Evolutionary conservation across 495 filamentous ascomycete species (phyloP).

Genomic region (Annulohypoxylon stygium): DNA sequence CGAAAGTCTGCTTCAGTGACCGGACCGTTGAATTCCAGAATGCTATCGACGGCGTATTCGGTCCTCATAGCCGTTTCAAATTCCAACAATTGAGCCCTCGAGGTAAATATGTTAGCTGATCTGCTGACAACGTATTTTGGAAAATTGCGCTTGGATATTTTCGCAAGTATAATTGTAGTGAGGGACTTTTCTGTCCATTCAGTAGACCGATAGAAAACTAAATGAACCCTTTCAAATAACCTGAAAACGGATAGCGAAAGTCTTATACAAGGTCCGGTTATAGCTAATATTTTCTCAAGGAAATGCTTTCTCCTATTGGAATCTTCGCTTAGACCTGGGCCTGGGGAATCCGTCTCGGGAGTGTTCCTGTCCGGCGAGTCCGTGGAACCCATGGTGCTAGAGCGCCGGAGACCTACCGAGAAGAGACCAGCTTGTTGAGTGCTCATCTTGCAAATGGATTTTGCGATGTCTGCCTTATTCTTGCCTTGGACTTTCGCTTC

Average conservation of each 20-base stretch:
- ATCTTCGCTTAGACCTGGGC: conserved; percentile 42
- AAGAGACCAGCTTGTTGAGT: conserved; percentile 78
- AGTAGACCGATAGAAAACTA: conserved; percentile 95
- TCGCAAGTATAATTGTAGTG: conserved; percentile 93
- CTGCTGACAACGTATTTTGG: conserved; percentile 91
- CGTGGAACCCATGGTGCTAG: conserved; percentile 61
- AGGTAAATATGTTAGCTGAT: conserved; percentile 87
- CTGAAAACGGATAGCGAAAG: conserved; percentile 79
- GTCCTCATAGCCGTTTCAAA: conserved; percentile 89
- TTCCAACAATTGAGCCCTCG: conserved; percentile 80
- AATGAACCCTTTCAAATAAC: conserved; percentile 92
- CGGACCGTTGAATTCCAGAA: conserved; percentile 89
- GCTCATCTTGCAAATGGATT: conserved; percentile 76
- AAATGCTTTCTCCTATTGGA: conserved; percentile 60
- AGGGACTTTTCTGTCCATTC: conserved; percentile 98
- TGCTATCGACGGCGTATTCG: conserved; percentile 84
- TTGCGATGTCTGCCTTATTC: conserved; percentile 85
- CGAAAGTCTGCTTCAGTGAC: conserved; percentile 70
- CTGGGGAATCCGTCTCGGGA: conserved; percentile 34
- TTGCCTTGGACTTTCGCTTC: conserved; percentile 89
- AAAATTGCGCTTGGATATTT: conserved; percentile 87
- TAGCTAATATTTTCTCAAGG: conserved; percentile 77
- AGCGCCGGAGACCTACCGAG: conserved; percentile 68
- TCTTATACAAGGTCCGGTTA: conserved; percentile 85
- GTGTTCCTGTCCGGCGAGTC: conserved; percentile 44